phyloP scores from a whole-genome alignment of 2,329 filamentous ascomycete species.

The Akanthomyces uredinophilus region DNA sequence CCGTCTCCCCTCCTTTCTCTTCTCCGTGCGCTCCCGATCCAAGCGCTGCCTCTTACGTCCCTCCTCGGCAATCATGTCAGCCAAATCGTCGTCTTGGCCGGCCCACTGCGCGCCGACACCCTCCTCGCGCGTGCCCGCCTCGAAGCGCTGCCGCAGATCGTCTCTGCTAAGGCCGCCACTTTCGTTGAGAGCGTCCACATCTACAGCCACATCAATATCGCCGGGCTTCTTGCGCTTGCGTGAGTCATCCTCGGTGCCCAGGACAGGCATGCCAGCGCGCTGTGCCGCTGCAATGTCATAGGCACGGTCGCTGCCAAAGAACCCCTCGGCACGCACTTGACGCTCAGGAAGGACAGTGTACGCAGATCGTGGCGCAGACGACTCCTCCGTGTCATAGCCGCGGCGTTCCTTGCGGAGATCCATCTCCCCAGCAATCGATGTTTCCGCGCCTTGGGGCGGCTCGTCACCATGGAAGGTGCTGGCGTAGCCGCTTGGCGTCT shows the following conservation, averaged over 20 bases:
- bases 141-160: constrained; percentile 73
- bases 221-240: constrained; percentile 93
- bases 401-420: constrained; percentile 79
- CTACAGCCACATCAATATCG: constrained; percentile 88
- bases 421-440: constrained; percentile 79
- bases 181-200: constrained; percentile 71
- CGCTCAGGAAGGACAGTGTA: constrained; percentile 89
- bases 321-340: constrained; percentile 78
- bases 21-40: constrained; percentile 71
- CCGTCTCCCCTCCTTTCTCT: constrained; percentile 46
- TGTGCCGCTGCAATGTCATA: constrained; percentile 69
- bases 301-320: constrained; percentile 91
- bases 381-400: constrained; percentile 84
- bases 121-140: constrained; percentile 63
- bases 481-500: constrained; percentile 75
- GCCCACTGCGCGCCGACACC: constrained; percentile 64
- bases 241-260: constrained; percentile 73
- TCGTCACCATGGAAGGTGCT: constrained; percentile 80
- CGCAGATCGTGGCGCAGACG: constrained; percentile 67
- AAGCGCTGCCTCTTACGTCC: constrained; percentile 84
- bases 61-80: constrained; percentile 93
- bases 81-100: constrained; percentile 74
- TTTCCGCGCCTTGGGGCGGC: constrained; percentile 60
- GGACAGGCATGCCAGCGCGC: constrained; percentile 58
- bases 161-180: constrained; percentile 80